Percentiles rank a stretch among this genome's conserved stretches.
These are phyloP conservation scores for Meira miltonrushii DNA, from an alignment of 1,284 basidiomycete species.

Conservation along the genomic window DNA sequence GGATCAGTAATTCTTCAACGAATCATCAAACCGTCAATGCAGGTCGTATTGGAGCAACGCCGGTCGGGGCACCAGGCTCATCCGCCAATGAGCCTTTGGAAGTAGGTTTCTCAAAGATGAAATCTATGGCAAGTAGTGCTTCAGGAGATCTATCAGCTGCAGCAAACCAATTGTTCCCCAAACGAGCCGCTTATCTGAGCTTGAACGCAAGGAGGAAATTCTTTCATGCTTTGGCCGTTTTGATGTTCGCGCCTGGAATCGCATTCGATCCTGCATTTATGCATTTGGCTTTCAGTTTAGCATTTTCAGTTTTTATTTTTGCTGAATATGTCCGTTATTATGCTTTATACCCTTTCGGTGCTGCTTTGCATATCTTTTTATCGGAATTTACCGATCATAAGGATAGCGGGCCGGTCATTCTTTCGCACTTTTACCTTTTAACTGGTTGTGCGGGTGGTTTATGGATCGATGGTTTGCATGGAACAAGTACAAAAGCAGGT, in stretches of 20 bases:
- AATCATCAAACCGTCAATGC: conserved; percentile 6
- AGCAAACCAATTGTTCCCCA: conserved; percentile 26
- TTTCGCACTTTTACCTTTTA: conserved; percentile 94
- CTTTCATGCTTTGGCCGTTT: conserved; percentile 90
- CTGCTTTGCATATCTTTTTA: conserved; percentile 88
- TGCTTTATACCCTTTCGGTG: conserved; percentile 93
- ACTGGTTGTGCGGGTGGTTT: conserved; percentile 87
- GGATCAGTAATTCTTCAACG: background rate
- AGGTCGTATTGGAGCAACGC: conserved; percentile 12
- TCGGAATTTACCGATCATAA: conserved; percentile 88
- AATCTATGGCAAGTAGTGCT: conserved; percentile 13
- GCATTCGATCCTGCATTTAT: conserved; percentile 90
- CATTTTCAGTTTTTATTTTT: conserved; percentile 48
- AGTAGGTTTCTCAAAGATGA: background rate
- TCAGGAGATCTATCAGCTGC: conserved; percentile 21
- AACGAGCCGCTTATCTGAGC: conserved; percentile 57
- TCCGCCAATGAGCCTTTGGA: background rate
- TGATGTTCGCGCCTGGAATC: conserved; percentile 93
- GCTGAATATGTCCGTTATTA: conserved; percentile 67
- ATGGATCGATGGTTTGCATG: conserved; percentile 72
- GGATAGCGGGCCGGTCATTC: conserved; percentile 89
- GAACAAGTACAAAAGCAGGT: no score
- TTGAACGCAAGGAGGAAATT: conserved; percentile 94
- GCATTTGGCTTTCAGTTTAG: conserved; percentile 81
- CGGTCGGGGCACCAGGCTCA: background rate